phyloP scores from a whole-genome alignment of 2,329 filamentous ascomycete species.

The Colletotrichum cordylinicola region DNA sequence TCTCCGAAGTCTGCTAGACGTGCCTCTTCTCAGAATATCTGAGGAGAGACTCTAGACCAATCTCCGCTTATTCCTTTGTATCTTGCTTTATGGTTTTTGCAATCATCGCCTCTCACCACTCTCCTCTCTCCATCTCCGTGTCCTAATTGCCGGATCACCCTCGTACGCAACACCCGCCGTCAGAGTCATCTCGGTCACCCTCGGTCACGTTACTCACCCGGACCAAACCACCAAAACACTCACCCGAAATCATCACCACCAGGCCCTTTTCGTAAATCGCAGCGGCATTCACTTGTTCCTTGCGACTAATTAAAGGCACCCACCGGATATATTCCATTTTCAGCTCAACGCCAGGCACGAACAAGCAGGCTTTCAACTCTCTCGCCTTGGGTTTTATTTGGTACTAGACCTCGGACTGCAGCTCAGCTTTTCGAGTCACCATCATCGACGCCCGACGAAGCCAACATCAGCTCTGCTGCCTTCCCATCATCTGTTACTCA shows the following conservation, averaged over 20 bases:
- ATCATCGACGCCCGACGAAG: not conserved
- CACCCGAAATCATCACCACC: slow-evolving; percentile 9
- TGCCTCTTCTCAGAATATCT: slow-evolving; percentile 19
- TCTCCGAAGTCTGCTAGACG: slow-evolving; percentile 58
- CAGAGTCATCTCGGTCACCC: slow-evolving; percentile 18
- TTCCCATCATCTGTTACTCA: not conserved
- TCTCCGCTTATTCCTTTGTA: slow-evolving; percentile 39
- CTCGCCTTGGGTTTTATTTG: slow-evolving; percentile 3
- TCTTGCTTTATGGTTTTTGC: slow-evolving; percentile 21
- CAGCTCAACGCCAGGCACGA: slow-evolving; percentile 6
- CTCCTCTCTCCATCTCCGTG: slow-evolving; percentile 19
- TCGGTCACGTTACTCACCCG: slow-evolving; percentile 21
- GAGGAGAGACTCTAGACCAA: slow-evolving; percentile 32
- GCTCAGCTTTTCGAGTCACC: not conserved
- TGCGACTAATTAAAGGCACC: slow-evolving; percentile 37
- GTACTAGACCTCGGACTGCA: not conserved
- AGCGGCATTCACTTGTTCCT: slow-evolving; percentile 60
- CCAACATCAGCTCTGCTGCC: not conserved
- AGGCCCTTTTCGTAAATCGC: slow-evolving; percentile 31
- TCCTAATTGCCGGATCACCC: slow-evolving; percentile 21
- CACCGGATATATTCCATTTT: slow-evolving; percentile 8
- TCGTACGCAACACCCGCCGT: slow-evolving; percentile 22
- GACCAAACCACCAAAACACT: not conserved
- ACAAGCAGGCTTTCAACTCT: slow-evolving; percentile 11
- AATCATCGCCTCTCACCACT: slow-evolving; percentile 18